Conservation (phyloP, 225 moss, liverwort and hornwort genomes). For the Lunularia cruciata region DNA sequence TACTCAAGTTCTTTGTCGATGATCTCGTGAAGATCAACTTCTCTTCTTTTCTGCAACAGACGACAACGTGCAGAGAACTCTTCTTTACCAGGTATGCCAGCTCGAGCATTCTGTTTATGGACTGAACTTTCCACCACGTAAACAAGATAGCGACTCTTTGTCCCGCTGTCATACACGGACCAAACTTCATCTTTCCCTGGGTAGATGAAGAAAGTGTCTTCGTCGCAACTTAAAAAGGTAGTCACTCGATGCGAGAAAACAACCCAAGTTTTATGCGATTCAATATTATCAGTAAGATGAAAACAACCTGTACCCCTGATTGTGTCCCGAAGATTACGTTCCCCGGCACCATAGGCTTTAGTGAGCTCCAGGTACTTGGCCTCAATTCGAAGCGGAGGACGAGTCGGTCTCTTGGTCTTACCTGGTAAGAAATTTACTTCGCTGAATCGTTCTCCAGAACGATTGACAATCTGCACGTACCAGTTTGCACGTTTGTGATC, state of each 20-base stretch:
- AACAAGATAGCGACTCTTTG: conserved; percentile 60
- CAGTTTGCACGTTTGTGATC: conserved; percentile 62
- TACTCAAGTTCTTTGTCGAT: conserved; percentile 7
- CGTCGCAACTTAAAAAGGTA: conserved; percentile 33
- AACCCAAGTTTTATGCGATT: conserved; percentile 60
- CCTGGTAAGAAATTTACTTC: not conserved
- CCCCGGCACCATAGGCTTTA: conserved; percentile 44
- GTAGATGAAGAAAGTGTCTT: conserved; percentile 49
- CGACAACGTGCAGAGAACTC: conserved; percentile 54
- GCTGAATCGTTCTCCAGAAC: conserved; percentile 52
- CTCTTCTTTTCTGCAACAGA: conserved; percentile 42
- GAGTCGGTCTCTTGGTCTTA: not conserved
- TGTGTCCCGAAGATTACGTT: conserved; percentile 57
- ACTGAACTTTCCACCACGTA: conserved; percentile 55
- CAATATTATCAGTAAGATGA: conserved; percentile 31
- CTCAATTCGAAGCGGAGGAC: not conserved
- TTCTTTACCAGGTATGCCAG: conserved; percentile 43
- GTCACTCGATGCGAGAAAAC: conserved; percentile 73
- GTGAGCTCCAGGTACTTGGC: conserved; percentile 60
- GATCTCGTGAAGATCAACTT: conserved; percentile 8
- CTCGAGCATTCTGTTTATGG: conserved; percentile 26
- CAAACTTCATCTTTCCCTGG: conserved; percentile 60
- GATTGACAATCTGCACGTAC: conserved; percentile 58
- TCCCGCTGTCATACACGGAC: conserved; percentile 55
- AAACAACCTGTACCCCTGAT: conserved; percentile 58